phyloP scores from a whole-genome alignment of 202 grass and related monocot species.

The Setaria viridis region DNA sequence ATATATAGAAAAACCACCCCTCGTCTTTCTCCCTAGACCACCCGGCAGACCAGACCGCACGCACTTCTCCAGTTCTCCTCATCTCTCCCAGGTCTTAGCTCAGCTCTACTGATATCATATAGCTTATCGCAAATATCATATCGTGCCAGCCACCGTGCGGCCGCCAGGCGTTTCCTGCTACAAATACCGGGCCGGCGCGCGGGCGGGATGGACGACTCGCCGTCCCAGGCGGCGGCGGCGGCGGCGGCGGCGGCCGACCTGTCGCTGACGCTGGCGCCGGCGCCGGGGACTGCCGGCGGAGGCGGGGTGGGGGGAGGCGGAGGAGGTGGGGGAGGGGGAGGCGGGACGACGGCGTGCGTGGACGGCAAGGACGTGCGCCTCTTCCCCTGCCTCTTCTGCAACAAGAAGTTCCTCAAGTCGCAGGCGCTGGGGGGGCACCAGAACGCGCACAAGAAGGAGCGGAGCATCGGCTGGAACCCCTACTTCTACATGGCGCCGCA shows the following conservation, averaged over 20 bases:
- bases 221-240: slow-evolving; percentile 26
- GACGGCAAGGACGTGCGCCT: slow-evolving; percentile 87
- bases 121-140: slow-evolving; percentile 9
- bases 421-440: slow-evolving; percentile 95
- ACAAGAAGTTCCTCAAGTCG: slow-evolving; percentile 98
- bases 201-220: slow-evolving; percentile 38
- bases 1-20: slow-evolving; percentile 56
- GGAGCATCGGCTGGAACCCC: slow-evolving; percentile 84
- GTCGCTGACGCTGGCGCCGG: slow-evolving; percentile 65
- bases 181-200: background rate
- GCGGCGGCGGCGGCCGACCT: slow-evolving; percentile 55
- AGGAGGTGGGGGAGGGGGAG: background rate
- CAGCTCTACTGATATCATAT: slow-evolving; percentile 27
- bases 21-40: background rate
- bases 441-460: slow-evolving; percentile 98
- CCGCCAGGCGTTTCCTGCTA: background rate
- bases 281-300: background rate
- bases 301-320: background rate
- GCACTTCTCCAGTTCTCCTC: background rate
- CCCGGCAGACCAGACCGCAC: background rate
- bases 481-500: slow-evolving; percentile 64
- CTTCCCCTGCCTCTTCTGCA: slow-evolving; percentile 97
- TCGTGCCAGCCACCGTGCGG: background rate
- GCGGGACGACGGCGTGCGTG: slow-evolving; percentile 8
- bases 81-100: background rate